A percentile compares a stretch with the other conserved stretches of the same genome.
Evolutionary conservation across 345 rosid species (phyloP).

Genomic region (Geranium rotundifolium): DNA sequence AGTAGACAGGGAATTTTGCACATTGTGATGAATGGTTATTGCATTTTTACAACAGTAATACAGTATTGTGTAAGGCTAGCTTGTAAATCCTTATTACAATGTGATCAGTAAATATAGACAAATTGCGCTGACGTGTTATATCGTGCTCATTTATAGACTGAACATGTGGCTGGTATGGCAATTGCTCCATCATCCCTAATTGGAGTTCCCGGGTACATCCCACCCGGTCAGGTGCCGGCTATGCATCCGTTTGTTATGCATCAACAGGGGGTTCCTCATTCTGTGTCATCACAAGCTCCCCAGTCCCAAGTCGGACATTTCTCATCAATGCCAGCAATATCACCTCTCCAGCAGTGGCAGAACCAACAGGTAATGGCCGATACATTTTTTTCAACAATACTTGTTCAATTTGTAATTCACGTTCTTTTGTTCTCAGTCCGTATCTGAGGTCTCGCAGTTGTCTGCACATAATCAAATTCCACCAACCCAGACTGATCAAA

Average conservation of each 20-base stretch:
- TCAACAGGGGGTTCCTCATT: slow-evolving; percentile 60
- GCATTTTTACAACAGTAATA: too few relatives aligned
- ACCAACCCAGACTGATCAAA: slow-evolving; percentile 44
- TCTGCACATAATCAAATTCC: slow-evolving; percentile 37
- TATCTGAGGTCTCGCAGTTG: slow-evolving; percentile 36
- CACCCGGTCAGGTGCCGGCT: slow-evolving; percentile 67
- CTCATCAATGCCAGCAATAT: slow-evolving; percentile 32
- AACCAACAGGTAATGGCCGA: slow-evolving; percentile 45
- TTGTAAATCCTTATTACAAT: too few relatives aligned
- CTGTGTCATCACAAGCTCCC: slow-evolving; percentile 48
- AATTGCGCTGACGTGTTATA: neutral
- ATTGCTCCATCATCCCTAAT: slow-evolving; percentile 46
- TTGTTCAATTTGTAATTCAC: neutral
- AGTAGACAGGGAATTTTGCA: neutral
- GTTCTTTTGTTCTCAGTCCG: slow-evolving; percentile 28
- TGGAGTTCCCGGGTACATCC: slow-evolving; percentile 56
- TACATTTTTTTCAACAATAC: neutral
- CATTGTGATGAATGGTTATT: too few relatives aligned
- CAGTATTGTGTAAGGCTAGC: too few relatives aligned
- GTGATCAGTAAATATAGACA: neutral
- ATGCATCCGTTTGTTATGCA: slow-evolving; percentile 70
- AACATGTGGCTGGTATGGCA: slow-evolving; percentile 39
- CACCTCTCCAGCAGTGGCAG: slow-evolving; percentile 55
- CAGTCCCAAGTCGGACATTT: slow-evolving; percentile 52
- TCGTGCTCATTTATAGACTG: slow-evolving; percentile 21